Base-by-base conservation (phyloP, 148 eudicot species). In the Rhododendron ferrugineum region DNA sequence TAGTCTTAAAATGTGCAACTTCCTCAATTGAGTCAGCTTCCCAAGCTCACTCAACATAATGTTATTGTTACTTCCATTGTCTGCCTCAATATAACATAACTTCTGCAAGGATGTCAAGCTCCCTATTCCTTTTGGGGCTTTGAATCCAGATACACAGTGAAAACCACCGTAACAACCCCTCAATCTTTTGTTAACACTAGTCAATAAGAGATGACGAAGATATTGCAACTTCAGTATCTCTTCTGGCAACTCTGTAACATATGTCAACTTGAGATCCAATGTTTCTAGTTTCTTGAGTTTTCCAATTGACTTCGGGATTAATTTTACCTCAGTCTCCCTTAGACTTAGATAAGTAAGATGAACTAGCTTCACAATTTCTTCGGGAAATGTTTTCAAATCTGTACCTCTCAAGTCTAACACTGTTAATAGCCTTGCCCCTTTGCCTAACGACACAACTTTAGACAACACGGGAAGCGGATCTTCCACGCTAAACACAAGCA, bases 221-320 rank as follows among this genome's bases (percentile, higher is more conserved):
- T 50, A 14, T 50, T 13, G 13, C 86, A 88, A 84, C 82, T 84
- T 80, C 20, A 75, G 37, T 68, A 88, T 88, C 70, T 86, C 87
- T 78, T 36, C 0, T 36, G 87, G 89, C 82, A 88, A 70, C 68
- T 81, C 77, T 4, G 66, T 60, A 23, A 60, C 26, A 60, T 1
- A 1, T 18, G 66, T 60, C 1, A 14, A 7, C 26, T 80, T 80
- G 6, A 85, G 64, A 32, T 79, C 84, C 52, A 85, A 46, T 1
- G 68, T 85, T 62, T 85, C 87, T 13, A 85, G 37, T 6, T 68
- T 80, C 70, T 30, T 2, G 13, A 85, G 87, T 56, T 85, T 46
- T 14, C 58, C 50, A 80, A 26, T 20, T 37, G 11, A 50, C n/a
- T 73, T 26, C 0, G 87, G 87, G 40, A 85, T 49, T 5, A 14